Percentiles rank a stretch among this genome's conserved stretches.
These are phyloP conservation scores for Schizochytrium sp. DNA, from an alignment of 108 stramenopile species.

Conservation along the genomic window DNA sequence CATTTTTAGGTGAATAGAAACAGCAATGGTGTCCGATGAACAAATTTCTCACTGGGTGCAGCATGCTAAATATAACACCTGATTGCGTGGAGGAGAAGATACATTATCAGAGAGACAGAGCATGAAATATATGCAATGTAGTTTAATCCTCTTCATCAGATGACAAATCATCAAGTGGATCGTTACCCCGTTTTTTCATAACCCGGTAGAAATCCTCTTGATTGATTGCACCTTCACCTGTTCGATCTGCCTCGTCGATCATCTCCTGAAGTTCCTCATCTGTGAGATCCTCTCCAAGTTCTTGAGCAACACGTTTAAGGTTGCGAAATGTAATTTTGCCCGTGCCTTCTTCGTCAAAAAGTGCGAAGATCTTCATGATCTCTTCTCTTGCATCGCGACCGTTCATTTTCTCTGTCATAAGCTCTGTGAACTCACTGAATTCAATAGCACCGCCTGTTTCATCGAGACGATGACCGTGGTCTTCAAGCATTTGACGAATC, in stretches of 20 bases:
- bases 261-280: conserved; percentile 91
- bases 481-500: conserved; percentile 86
- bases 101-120: no score
- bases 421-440: conserved; percentile 86
- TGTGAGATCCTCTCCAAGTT: conserved; percentile 87
- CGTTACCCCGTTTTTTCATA: conserved; percentile 83
- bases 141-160: conserved; percentile 34
- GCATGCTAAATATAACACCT: no score
- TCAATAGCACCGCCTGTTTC: conserved; percentile 80
- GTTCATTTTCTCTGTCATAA: conserved; percentile 77
- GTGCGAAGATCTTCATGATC: conserved; percentile 85
- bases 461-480: conserved; percentile 67
- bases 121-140: not conserved
- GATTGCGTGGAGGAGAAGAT: no score
- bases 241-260: conserved; percentile 85
- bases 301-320: conserved; percentile 87
- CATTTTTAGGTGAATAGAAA: no score
- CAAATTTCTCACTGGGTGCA: no score
- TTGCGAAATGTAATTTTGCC: conserved; percentile 88
- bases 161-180: conserved; percentile 44
- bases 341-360: conserved; percentile 88
- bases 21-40: no score
- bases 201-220: conserved; percentile 88
- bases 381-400: conserved; percentile 84
- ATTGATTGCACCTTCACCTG: conserved; percentile 79